These are phyloP conservation scores for Dothideomycetes sp. DNA, from an alignment of 2,329 filamentous ascomycete species.

Conservation along the genomic window DNA sequence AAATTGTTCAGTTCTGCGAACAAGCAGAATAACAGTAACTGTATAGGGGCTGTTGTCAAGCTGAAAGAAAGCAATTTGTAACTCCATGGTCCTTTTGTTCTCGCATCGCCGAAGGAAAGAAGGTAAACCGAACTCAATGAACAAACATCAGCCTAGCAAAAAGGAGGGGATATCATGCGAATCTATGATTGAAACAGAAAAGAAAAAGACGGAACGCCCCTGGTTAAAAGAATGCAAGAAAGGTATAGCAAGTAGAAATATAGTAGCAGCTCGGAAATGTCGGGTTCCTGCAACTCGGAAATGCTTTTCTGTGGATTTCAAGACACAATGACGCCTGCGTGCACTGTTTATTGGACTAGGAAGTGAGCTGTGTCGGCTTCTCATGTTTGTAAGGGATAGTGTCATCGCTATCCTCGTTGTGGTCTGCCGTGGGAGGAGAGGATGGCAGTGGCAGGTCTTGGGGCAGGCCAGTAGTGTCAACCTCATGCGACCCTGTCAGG, in stretches of 20 bases:
- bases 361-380: slow-evolving; percentile 5
- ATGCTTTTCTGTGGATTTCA: background rate
- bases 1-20: too few relatives aligned
- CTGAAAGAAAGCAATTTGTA: too few relatives aligned
- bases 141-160: too few relatives aligned
- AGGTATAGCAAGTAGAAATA: too few relatives aligned
- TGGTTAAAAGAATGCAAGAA: background rate
- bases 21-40: too few relatives aligned
- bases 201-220: background rate
- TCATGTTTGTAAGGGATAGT: slow-evolving; percentile 4
- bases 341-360: slow-evolving; percentile 1
- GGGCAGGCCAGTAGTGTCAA: background rate
- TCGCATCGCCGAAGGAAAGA: too few relatives aligned
- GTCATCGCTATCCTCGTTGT: background rate
- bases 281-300: too few relatives aligned
- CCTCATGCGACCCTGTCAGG: background rate
- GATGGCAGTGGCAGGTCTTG: slow-evolving; percentile 11
- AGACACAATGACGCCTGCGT: slow-evolving; percentile 9
- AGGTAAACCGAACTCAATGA: too few relatives aligned
- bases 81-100: too few relatives aligned
- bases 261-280: too few relatives aligned
- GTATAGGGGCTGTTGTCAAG: too few relatives aligned
- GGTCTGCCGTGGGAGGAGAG: slow-evolving; percentile 1
- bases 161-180: slow-evolving; percentile 13
- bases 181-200: background rate